Conservation (phyloP, 2,329 filamentous ascomycete species). For the Fusarium decemcellulare region DNA sequence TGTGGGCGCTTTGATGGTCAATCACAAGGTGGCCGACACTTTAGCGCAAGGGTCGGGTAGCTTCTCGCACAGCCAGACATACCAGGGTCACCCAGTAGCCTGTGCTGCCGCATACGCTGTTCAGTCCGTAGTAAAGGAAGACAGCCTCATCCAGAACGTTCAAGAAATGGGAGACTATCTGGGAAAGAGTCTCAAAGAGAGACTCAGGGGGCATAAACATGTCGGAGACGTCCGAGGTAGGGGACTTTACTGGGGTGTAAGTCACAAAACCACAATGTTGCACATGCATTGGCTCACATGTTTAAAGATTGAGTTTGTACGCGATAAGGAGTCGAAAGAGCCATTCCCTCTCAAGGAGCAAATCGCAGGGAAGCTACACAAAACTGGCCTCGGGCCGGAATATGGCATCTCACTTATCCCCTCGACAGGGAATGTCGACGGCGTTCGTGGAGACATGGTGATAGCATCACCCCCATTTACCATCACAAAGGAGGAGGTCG, state of each 20-base stretch:
- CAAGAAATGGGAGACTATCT: slow-evolving; percentile 10
- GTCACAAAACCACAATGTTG: accelerated
- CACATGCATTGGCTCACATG: background rate
- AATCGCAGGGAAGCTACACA: slow-evolving; percentile 25
- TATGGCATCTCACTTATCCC: slow-evolving; percentile 28
- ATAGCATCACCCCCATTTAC: slow-evolving; percentile 33
- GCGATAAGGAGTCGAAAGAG: slow-evolving; percentile 16
- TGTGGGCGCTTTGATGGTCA: slow-evolving; percentile 24
- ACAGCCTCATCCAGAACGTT: slow-evolving; percentile 30
- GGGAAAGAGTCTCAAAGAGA: slow-evolving; percentile 9
- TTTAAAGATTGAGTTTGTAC: slow-evolving; percentile 24
- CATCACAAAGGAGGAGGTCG: slow-evolving; percentile 20
- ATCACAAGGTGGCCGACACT: slow-evolving; percentile 20
- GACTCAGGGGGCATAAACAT: slow-evolving; percentile 22
- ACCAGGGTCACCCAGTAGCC: slow-evolving; percentile 56
- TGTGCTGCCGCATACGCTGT: slow-evolving; percentile 57
- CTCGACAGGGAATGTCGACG: slow-evolving; percentile 17
- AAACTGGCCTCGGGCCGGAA: background rate
- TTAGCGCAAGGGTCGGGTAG: slow-evolving; percentile 38
- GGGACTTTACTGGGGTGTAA: slow-evolving; percentile 40
- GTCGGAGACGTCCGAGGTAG: slow-evolving; percentile 40
- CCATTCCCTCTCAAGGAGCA: slow-evolving; percentile 15
- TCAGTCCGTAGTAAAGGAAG: slow-evolving; percentile 44
- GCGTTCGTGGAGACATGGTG: slow-evolving; percentile 29
- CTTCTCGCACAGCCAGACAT: slow-evolving; percentile 73